Percentiles rank a stretch among this genome's conserved stretches.
Conservation (phyloP, 2,329 filamentous ascomycete genomes). For the Penicillium sp. region DNA sequence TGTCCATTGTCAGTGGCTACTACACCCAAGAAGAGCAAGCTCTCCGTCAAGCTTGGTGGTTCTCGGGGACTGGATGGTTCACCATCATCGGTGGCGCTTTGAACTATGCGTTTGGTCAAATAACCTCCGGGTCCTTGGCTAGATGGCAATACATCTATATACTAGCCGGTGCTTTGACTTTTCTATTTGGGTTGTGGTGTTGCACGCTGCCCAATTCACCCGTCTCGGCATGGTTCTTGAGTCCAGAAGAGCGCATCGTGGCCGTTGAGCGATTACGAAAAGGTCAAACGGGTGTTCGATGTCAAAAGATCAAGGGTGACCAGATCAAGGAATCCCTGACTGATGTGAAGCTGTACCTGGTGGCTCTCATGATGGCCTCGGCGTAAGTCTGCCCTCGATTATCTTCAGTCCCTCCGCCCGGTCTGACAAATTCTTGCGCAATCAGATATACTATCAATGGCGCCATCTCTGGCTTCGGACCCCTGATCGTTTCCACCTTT, state of each 20-base stretch:
- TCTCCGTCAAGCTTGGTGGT: conserved; percentile 62
- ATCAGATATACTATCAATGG: conserved; percentile 63
- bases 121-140: conserved; percentile 48
- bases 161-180: conserved; percentile 57
- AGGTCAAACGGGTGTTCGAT: conserved; percentile 59
- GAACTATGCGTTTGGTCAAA: conserved; percentile 64
- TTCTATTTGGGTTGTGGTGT: conserved; percentile 59
- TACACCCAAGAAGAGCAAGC: conserved; percentile 63
- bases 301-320: conserved; percentile 52
- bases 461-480: conserved; percentile 64
- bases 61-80: conserved; percentile 51
- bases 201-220: conserved; percentile 62
- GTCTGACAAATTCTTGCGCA: neutral
- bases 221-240: conserved; percentile 63
- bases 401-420: neutral
- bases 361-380: conserved; percentile 63
- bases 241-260: conserved; percentile 55
- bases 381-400: conserved; percentile 37
- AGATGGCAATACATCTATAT: conserved; percentile 69
- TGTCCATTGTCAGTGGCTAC: conserved; percentile 56
- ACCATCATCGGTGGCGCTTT: conserved; percentile 59
- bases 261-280: conserved; percentile 58
- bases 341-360: conserved; percentile 59
- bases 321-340: conserved; percentile 55
- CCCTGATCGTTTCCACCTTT: conserved; percentile 66